phyloP scores from a whole-genome alignment of 2,329 filamentous ascomycete genomes.

The Aspergillus carbonarius region DNA sequence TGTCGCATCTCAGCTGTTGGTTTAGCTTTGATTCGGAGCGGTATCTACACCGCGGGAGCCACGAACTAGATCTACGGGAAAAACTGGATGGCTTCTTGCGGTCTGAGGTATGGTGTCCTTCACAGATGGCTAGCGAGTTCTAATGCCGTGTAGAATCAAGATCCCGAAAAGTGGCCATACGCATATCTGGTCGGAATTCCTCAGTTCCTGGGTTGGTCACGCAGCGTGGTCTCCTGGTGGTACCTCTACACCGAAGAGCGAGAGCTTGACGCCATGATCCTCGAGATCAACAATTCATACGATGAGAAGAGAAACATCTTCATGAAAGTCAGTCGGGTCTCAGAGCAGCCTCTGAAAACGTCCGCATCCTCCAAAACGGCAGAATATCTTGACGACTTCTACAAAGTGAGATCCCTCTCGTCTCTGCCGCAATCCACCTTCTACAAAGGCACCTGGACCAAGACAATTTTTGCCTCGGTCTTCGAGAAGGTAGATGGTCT shows the following conservation, averaged over 20 bases:
- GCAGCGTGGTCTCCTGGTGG: slow-evolving; percentile 18
- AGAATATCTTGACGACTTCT: neutral
- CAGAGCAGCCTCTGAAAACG: neutral
- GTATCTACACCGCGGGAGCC: slow-evolving; percentile 7
- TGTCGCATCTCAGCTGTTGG: slow-evolving; percentile 9
- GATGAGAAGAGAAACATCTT: slow-evolving; percentile 12
- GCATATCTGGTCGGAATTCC: slow-evolving; percentile 14
- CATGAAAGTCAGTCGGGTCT: neutral
- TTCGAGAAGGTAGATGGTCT: slow-evolving; percentile 12
- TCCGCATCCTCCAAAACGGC: neutral
- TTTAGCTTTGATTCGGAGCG: slow-evolving; percentile 6
- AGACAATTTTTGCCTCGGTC: slow-evolving; percentile 9
- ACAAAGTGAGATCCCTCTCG: neutral
- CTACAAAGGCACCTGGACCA: slow-evolving; percentile 9
- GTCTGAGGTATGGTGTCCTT: neutral
- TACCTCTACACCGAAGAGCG: slow-evolving; percentile 11
- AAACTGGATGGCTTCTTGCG: slow-evolving; percentile 7
- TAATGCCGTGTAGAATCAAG: slow-evolving; percentile 1
- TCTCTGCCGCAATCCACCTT: neutral
- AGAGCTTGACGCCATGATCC: slow-evolving; percentile 16
- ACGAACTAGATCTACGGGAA: neutral
- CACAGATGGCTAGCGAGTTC: neutral
- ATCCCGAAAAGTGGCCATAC: slow-evolving; percentile 13
- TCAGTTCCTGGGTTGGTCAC: slow-evolving; percentile 11
- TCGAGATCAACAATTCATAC: slow-evolving; percentile 19